Evolutionary conservation across 352 stramenopile genomes (phyloP), one percentile per base, ranked within the genome.

Genomic region (Phytopythium boreale): DNA sequence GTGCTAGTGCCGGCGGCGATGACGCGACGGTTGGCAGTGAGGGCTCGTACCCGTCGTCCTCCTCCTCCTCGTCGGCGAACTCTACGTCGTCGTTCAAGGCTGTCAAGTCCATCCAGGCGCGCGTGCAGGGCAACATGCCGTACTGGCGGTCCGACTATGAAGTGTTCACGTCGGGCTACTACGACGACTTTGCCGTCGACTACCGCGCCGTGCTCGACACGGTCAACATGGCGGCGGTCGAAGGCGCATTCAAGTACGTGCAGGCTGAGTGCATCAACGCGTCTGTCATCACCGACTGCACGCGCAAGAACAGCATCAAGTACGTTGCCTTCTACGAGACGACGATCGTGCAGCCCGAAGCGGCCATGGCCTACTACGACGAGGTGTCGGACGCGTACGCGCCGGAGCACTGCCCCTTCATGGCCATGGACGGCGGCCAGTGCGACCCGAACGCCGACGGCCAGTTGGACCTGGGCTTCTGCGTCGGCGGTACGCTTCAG

Each of bases 281-380:
- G 3, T 71, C 66, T 1, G 74, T 75, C 4, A 57, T 82, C 20
- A 64, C 58, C 27, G 57, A 79, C 56, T 87, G 77, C 62, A 66
- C 68, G 39, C 80, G 81, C 39, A 87, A 87, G 58, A 90, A 81
- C 68, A 79, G 68, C 56, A 71, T 89, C 66, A 68, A 80, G 58
- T 80, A 83, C 62, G 64, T 92, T 4, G 75, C 77, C 11, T 87
- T 90, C 53, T 90, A 89, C 72, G 63, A 89, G 72, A 88, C 71
- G 31, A 78, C 71, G 11, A 50, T 88, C 11, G 76, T 76, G 27
- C 78, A 89, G 59, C 75, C 78, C 2, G n/a, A 56, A 0, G 70
- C 72, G 2, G 50, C 76, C 10, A 84, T 87, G 63, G 63, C 64
- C 5, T 76, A 69, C 55, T 90, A 88, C 66, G 61, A 75, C 49